These are phyloP conservation scores for Chalciporus pseudorubinellus DNA, from an alignment of 768 basidiomycete species.

Conservation along the genomic window DNA sequence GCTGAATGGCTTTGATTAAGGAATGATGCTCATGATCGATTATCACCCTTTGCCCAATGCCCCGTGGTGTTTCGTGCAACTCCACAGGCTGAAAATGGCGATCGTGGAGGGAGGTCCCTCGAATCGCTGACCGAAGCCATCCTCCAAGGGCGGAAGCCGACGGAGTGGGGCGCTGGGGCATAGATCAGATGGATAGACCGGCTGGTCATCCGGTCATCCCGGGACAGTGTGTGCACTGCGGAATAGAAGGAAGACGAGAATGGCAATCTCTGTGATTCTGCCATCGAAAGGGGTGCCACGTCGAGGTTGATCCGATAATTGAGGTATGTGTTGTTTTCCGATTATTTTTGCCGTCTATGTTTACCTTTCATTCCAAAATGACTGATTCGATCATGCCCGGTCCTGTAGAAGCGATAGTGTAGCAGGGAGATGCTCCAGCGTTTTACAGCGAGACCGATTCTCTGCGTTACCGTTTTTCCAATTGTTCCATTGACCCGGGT, in stretches of 20 bases:
- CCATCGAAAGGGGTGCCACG: neutral
- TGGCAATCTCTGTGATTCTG: constrained; percentile 1
- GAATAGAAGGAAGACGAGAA: constrained; percentile 4
- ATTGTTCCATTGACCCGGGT: constrained; percentile 44
- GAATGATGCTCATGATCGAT: neutral
- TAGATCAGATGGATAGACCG: neutral
- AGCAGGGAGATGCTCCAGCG: constrained; percentile 65
- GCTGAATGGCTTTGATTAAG: neutral
- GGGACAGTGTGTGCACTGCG: neutral
- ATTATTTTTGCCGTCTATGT: neutral
- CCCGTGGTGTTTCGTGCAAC: neutral
- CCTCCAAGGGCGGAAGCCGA: neutral
- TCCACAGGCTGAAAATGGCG: constrained; percentile 5
- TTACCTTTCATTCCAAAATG: neutral
- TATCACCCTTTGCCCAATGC: neutral
- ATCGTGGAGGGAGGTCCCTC: too few relatives aligned
- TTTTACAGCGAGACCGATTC: constrained; percentile 43
- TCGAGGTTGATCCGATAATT: neutral
- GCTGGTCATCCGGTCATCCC: neutral
- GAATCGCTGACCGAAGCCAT: neutral
- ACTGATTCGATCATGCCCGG: neutral
- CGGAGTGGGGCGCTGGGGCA: neutral
- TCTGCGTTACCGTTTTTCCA: constrained; percentile 45
- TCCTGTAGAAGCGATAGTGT: neutral
- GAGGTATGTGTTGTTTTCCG: neutral